phyloP scores from a whole-genome alignment of 306 rosid genomes.

The Begonia fuchsioides region DNA sequence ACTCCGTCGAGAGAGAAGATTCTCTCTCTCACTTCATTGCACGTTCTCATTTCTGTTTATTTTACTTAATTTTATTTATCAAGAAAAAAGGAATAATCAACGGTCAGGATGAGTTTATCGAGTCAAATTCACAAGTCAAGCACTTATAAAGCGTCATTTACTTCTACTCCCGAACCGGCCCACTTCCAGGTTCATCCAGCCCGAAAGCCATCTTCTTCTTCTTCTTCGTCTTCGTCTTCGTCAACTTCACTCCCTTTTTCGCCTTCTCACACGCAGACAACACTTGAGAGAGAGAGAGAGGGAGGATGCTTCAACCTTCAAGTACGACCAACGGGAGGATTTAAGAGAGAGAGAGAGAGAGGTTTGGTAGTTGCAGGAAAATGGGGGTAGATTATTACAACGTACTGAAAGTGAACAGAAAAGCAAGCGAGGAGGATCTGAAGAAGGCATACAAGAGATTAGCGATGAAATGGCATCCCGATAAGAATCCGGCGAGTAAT shows the following conservation, averaged over 20 bases:
- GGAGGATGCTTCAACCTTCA: neutral
- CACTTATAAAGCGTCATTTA: slow-evolving; percentile 4
- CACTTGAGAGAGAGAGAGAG: slow-evolving; percentile 1
- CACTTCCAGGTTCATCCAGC: slow-evolving; percentile 4
- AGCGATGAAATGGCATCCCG: slow-evolving; percentile 73
- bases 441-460: slow-evolving; percentile 53
- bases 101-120: too few relatives aligned
- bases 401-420: slow-evolving; percentile 44
- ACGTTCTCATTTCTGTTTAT: too few relatives aligned
- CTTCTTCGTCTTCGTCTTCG: neutral
- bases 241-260: slow-evolving; percentile 4
- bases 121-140: too few relatives aligned
- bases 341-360: slow-evolving; percentile 4
- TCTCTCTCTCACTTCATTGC: too few relatives aligned
- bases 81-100: too few relatives aligned
- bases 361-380: slow-evolving; percentile 3
- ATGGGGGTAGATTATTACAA: slow-evolving; percentile 64
- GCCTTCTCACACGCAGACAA: neutral
- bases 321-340: too few relatives aligned
- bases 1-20: too few relatives aligned
- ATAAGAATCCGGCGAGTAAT: slow-evolving; percentile 40
- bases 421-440: slow-evolving; percentile 50
- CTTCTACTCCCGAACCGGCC: slow-evolving; percentile 6
- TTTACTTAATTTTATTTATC: too few relatives aligned
- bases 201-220: neutral